Conservation (phyloP, 2,329 filamentous ascomycete species). For the Alternaria gansuensis region DNA sequence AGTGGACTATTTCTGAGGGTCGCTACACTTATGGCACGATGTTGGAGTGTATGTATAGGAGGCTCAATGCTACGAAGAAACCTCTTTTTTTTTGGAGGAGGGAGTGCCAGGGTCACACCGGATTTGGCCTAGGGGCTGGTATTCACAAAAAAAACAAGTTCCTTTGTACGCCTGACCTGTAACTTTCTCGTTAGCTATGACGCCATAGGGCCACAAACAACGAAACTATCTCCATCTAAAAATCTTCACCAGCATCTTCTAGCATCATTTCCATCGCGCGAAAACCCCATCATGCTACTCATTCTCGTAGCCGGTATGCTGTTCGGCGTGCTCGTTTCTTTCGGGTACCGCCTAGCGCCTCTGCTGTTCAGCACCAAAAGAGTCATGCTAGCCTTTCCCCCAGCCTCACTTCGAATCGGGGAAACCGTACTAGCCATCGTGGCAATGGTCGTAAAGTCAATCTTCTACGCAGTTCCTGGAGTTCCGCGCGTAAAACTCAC, state of each 20-base stretch:
- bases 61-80: too few relatives aligned
- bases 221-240: not conserved
- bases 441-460: slow-evolving; percentile 10
- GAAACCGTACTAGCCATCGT: slow-evolving; percentile 16
- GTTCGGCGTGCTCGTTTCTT: slow-evolving; percentile 11
- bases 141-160: too few relatives aligned
- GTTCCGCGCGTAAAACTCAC: not conserved
- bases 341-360: slow-evolving; percentile 15
- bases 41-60: not conserved
- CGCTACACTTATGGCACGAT: not conserved
- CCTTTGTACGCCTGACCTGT: not conserved
- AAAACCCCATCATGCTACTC: not conserved
- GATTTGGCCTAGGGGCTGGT: too few relatives aligned
- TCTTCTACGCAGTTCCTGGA: not conserved
- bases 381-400: slow-evolving; percentile 15
- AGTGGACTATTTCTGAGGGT: not conserved
- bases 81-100: too few relatives aligned
- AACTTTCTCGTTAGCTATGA: not conserved
- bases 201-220: not conserved
- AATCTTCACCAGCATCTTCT: not conserved
- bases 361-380: slow-evolving; percentile 7
- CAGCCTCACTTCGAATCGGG: slow-evolving; percentile 13
- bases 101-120: too few relatives aligned
- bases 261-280: not conserved
- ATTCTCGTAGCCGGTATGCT: not conserved